Base-by-base conservation (phyloP, 371 early-diverging fungal species). In the Syncephalastrum contaminatum region DNA sequence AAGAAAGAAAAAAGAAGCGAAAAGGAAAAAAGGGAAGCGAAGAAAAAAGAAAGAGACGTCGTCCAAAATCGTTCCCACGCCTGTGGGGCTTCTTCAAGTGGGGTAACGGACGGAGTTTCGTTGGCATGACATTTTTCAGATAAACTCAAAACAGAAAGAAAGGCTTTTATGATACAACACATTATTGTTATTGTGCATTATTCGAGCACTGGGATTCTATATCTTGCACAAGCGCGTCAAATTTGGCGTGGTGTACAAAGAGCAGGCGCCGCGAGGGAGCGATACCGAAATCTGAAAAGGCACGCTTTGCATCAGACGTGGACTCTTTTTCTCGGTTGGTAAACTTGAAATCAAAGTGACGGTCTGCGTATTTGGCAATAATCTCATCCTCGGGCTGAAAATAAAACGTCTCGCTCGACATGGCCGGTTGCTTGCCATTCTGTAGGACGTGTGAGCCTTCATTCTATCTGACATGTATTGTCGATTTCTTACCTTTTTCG, bases 361-460 rank as follows among this genome's bases (percentile, higher is more conserved):
- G 58, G 15, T 58, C 54, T 21, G 77, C 68, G 40, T 74, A 70
- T 51, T 64, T 66, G 16, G 62, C 84, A 45, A 96, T 81, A 51
- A 95, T 83, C 63, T 95, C 96, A 64, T 97, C 98, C 64, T 97
- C 98, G 0, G 91, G 81, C 64, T 96, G 94, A 62, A 91, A 86
- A 63, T 89, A 92, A 66, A 90, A 89, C 0, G 83, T 72, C 27
- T 73, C 64, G 15, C 43, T 48, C 2, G 59, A 43, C 14, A 50
- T 43, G 16, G 19, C 42, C 25, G 43, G 59, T 8, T 22, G 36
- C 12, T 30, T 30, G 36, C 36, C 36, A 10, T 30, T 30, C 36
- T 30, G 12, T 10, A 30, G 5, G 36, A 12, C 10, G 36, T 30
- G 12, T 30, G 36, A 30, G 36, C 36, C 0, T n/a, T n/a, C n/a